phyloP scores from a whole-genome alignment of 768 basidiomycete species.

The Plicaturopsis crispa region DNA sequence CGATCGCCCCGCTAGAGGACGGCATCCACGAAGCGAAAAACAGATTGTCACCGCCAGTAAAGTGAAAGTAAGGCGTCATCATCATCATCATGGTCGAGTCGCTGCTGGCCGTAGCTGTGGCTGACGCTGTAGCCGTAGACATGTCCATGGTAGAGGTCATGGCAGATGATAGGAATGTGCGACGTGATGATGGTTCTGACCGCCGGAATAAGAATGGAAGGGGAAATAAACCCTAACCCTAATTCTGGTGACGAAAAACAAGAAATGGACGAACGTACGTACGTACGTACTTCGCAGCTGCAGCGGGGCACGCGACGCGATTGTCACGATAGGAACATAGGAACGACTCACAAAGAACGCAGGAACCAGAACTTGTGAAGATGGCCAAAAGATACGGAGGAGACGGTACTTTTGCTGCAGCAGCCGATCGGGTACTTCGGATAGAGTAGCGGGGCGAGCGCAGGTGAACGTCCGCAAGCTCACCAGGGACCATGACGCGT shows the following conservation, averaged over 20 bases:
- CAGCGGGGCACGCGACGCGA: neutral
- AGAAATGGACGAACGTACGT: neutral
- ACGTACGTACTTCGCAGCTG: neutral
- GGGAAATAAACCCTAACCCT: neutral
- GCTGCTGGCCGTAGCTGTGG: constrained; percentile 1
- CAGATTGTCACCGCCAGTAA: constrained; percentile 54
- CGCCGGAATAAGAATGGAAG: neutral
- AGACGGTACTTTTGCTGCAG: too few relatives aligned
- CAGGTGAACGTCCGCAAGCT: too few relatives aligned
- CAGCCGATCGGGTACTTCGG: too few relatives aligned
- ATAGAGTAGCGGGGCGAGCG: too few relatives aligned
- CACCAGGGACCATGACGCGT: too few relatives aligned
- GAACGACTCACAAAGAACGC: too few relatives aligned
- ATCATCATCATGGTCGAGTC: constrained; percentile 16
- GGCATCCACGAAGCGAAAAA: constrained; percentile 67
- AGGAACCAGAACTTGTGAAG: too few relatives aligned
- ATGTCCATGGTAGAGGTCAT: constrained; percentile 4
- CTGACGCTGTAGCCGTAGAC: too few relatives aligned
- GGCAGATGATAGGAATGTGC: neutral
- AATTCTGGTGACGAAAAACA: neutral
- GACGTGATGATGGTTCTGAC: neutral
- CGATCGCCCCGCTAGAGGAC: constrained; percentile 58
- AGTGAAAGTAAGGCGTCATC: constrained; percentile 71
- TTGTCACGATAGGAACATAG: neutral
- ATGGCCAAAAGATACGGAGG: too few relatives aligned